Evolutionary conservation across 352 stramenopile species (phyloP).

Genomic region (Phytopythium chamaehyphon): DNA sequence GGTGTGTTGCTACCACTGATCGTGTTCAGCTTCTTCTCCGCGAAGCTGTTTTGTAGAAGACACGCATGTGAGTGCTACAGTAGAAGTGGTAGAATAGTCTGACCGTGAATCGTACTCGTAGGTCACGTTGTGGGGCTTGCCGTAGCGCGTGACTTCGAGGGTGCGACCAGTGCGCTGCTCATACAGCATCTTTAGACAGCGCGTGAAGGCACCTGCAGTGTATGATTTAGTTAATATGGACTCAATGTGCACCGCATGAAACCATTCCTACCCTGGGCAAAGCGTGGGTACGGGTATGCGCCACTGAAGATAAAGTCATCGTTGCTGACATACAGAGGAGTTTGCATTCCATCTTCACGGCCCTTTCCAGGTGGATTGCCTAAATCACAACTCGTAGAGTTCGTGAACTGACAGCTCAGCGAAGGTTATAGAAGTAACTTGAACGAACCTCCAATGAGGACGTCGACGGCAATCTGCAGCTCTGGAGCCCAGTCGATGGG

Average conservation of each 20-base stretch:
- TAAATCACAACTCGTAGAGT: no score
- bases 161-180: constrained; percentile 58
- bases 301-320: constrained; percentile 88
- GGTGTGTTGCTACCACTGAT: constrained; percentile 34
- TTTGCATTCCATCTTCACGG: constrained; percentile 42
- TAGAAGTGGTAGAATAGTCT: neutral
- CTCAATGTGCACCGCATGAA: neutral
- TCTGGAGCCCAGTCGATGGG: constrained; percentile 87
- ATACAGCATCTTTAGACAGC: constrained; percentile 69
- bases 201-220: constrained; percentile 61
- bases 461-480: constrained; percentile 86
- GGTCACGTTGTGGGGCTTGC: constrained; percentile 80
- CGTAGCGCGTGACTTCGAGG: constrained; percentile 75
- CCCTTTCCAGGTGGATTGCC: constrained; percentile 68
- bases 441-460: constrained; percentile 63
- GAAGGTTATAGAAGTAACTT: neutral
- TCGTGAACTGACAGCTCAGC: no score
- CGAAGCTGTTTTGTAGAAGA: constrained; percentile 34
- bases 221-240: neutral
- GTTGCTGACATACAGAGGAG: constrained; percentile 81
- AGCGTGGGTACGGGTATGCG: constrained; percentile 74
- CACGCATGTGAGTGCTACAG: neutral
- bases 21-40: constrained; percentile 59
- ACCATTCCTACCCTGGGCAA: constrained; percentile 54
- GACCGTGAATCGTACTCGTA: constrained; percentile 60